These are phyloP conservation scores for Multifurca ochricompacta DNA, from an alignment of 768 basidiomycete species.

Conservation along the genomic window DNA sequence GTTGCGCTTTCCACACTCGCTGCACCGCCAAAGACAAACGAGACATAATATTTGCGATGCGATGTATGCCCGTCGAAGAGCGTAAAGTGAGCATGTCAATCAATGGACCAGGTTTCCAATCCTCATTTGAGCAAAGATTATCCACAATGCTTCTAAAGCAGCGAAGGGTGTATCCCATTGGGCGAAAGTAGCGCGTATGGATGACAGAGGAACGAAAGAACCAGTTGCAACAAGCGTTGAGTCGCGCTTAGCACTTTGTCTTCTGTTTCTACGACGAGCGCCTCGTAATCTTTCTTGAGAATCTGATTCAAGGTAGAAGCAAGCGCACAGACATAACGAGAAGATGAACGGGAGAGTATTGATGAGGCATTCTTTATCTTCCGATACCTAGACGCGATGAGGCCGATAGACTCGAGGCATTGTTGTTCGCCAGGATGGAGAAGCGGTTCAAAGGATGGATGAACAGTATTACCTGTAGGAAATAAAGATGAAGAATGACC, in stretches of 20 bases:
- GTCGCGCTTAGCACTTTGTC: slow-evolving; percentile 71
- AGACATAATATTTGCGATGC: slow-evolving; percentile 62
- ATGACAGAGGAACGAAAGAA: slow-evolving; percentile 81
- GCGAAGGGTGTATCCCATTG: slow-evolving; percentile 85
- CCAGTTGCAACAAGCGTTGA: slow-evolving; percentile 67
- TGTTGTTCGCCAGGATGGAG: slow-evolving; percentile 88
- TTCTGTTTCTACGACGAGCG: slow-evolving; percentile 72
- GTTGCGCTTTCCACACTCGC: slow-evolving; percentile 74
- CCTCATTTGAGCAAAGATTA: slow-evolving; percentile 44
- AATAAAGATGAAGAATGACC: slow-evolving; percentile 87
- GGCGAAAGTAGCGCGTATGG: slow-evolving; percentile 73
- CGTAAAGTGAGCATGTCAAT: slow-evolving; percentile 71
- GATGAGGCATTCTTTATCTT: slow-evolving; percentile 55
- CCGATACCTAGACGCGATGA: slow-evolving; percentile 67
- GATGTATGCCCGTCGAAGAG: slow-evolving; percentile 71
- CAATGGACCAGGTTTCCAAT: slow-evolving; percentile 67
- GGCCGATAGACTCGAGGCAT: slow-evolving; percentile 70
- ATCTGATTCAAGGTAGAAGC: slow-evolving; percentile 67
- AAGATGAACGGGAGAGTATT: slow-evolving; percentile 46
- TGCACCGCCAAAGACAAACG: slow-evolving; percentile 70
- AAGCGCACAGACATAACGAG: slow-evolving; percentile 74
- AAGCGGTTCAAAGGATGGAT: slow-evolving; percentile 58
- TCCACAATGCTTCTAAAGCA: slow-evolving; percentile 60
- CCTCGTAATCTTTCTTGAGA: slow-evolving; percentile 73
- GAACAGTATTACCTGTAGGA: slow-evolving; percentile 45